A percentile compares a stretch with the other conserved stretches of the same genome.
phyloP scores from a whole-genome alignment of 2,329 filamentous ascomycete genomes.

The Fusarium falciforme region DNA sequence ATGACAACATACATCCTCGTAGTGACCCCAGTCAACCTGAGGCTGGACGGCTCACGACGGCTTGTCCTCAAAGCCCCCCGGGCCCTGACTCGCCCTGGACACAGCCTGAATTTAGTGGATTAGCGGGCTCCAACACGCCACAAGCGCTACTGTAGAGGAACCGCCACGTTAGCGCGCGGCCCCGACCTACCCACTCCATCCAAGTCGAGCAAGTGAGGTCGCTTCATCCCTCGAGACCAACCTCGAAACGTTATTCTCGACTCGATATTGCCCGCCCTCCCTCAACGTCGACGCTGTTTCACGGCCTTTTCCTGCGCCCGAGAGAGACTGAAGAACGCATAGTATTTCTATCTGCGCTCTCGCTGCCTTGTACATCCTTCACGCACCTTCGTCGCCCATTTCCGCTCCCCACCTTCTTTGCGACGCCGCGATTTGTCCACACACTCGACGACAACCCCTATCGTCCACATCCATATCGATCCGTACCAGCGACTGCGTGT shows the following conservation, averaged over 20 bases:
- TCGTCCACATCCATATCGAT: slow-evolving; percentile 11
- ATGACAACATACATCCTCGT: neutral
- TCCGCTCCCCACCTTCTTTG: slow-evolving; percentile 23
- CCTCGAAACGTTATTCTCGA: slow-evolving; percentile 27
- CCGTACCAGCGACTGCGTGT: neutral
- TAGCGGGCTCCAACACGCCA: slow-evolving; percentile 33
- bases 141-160: slow-evolving; percentile 34
- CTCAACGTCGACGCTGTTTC: slow-evolving; percentile 2
- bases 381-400: slow-evolving; percentile 2
- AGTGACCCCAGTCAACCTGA: neutral
- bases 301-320: neutral
- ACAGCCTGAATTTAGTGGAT: slow-evolving; percentile 25
- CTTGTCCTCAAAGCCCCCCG: neutral
- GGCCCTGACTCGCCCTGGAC: slow-evolving; percentile 1
- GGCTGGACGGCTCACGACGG: slow-evolving; percentile 5
- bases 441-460: slow-evolving; percentile 15
- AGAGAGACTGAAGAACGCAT: neutral
- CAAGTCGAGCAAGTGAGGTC: neutral
- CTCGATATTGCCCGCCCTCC: slow-evolving; percentile 12
- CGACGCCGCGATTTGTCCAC: slow-evolving; percentile 27
- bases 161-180: slow-evolving; percentile 38
- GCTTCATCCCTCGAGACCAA: slow-evolving; percentile 32
- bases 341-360: neutral
- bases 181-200: slow-evolving; percentile 4
- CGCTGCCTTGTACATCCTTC: neutral